Percentiles rank a stretch among this genome's conserved stretches.
Evolutionary conservation across 495 filamentous ascomycete genomes (phyloP).

Genomic region (Hyaloscypha hepaticicola): DNA sequence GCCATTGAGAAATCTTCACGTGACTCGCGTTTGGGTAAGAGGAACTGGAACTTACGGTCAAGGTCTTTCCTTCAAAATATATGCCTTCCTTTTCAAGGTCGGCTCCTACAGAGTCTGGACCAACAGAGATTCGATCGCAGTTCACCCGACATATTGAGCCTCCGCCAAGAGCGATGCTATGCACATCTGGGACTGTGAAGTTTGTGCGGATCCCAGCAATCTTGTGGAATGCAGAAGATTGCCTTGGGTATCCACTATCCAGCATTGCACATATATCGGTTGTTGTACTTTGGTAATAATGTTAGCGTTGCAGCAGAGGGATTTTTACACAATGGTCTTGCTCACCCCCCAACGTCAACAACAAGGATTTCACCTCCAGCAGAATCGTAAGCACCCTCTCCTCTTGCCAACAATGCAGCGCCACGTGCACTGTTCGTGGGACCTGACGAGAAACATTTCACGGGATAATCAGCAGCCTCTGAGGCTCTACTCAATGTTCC

Average conservation of each 20-base stretch:
- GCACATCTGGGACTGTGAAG: constrained; percentile 54
- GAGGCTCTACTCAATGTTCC: constrained; percentile 46
- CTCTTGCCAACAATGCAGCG: constrained; percentile 42
- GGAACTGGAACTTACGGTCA: constrained; percentile 44
- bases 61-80: constrained; percentile 51
- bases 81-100: constrained; percentile 38
- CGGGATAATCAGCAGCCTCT: constrained; percentile 46
- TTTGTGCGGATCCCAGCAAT: constrained; percentile 52
- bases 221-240: constrained; percentile 52
- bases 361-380: constrained; percentile 42
- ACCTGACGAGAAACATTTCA: constrained; percentile 51
- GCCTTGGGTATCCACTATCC: constrained; percentile 52
- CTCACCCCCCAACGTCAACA: constrained; percentile 48
- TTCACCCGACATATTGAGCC: constrained; percentile 44
- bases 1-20: not conserved
- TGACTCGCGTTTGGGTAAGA: not conserved
- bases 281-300: constrained; percentile 44
- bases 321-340: not conserved
- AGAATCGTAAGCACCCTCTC: constrained; percentile 26
- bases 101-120: constrained; percentile 48
- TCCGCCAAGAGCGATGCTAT: constrained; percentile 53
- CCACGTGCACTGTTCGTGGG: constrained; percentile 55
- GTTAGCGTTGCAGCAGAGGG: not conserved
- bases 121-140: constrained; percentile 36
- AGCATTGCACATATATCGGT: constrained; percentile 54